Base-by-base conservation (phyloP, 768 basidiomycete species). In the Asterophora parasitica region DNA sequence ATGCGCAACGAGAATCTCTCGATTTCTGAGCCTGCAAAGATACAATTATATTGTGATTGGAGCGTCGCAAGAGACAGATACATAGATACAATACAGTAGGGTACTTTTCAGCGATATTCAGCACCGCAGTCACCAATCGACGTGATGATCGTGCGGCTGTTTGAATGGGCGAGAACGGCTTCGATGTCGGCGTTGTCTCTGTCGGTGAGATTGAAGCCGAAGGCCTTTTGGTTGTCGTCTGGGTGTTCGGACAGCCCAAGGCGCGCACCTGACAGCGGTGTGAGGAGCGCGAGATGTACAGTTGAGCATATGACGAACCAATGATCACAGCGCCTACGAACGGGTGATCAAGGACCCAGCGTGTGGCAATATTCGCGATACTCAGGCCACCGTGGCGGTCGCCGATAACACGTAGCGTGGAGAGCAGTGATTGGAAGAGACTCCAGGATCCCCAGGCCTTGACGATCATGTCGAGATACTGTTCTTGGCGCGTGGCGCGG, bases 381-480 rank as follows among this genome's bases (percentile, higher is more conserved):
- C 81, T 85, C 38, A 72, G 66, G 9, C 78, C 76, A 16, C 73
- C 75, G 62, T 88, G 82, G 17, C 76, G 77, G 68, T 85, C 77
- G 3, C 80, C 88, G 46, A 91, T 76, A n/a, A 54, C 58, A 16
- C 80, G 76, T 27, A 92, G 72, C 33, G 77, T 74, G 16, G 59
- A 46, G 34, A 92, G 67, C 0, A 92, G 74, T 0, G 66, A 58
- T 58, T 90, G 89, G 64, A 92, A 90, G 20, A 90, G 75, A 7
- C 69, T 55, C 88, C 88, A 92, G 40, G 64, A 73, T 2, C 88
- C 89, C 88, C 89, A 92, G 0, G 77, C 85, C 53, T 77, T 80
- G 40, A 85, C 58, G 52, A 92, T 91, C 72, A 88, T 81, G 56
- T 92, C 88, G 39, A 90, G 79, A 62, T 91, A 92, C 89, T 91